phyloP scores from a whole-genome alignment of 805 yeast species.

The Ogataea chonburiensis region DNA sequence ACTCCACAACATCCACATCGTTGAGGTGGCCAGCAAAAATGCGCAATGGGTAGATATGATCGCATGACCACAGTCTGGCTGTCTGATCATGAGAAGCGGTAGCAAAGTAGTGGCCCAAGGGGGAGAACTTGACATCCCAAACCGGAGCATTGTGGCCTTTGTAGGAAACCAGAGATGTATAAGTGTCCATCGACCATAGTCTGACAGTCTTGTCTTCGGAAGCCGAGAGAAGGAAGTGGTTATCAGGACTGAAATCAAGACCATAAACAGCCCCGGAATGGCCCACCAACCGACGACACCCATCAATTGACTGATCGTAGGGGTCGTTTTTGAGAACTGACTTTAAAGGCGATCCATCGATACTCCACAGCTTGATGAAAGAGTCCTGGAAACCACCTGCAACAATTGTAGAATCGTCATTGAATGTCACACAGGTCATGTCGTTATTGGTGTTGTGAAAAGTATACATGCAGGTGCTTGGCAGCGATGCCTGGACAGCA shows the following conservation, averaged over 20 bases:
- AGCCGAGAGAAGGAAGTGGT: conserved; percentile 70
- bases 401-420: conserved; percentile 79
- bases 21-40: conserved; percentile 96
- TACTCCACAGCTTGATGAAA: conserved; percentile 85
- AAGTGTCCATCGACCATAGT: conserved; percentile 92
- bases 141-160: conserved; percentile 96
- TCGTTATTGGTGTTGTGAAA: conserved; percentile 93
- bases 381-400: conserved; percentile 97
- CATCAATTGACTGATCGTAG: conserved; percentile 38
- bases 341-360: conserved; percentile 83
- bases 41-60: conserved; percentile 92
- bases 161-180: conserved; percentile 85
- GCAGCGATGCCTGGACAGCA: conserved; percentile 74
- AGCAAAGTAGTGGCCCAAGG: conserved; percentile 96
- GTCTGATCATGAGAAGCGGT: conserved; percentile 98
- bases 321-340: conserved; percentile 57
- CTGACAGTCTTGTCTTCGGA: conserved; percentile 93
- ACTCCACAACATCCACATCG: conserved; percentile 92
- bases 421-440: conserved; percentile 82
- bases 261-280: conserved; percentile 96
- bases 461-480: conserved; percentile 97
- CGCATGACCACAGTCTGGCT: conserved; percentile 96
- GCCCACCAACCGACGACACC: conserved; percentile 65
- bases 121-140: conserved; percentile 96
- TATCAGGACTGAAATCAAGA: conserved; percentile 86